These are phyloP conservation scores for Pythium folliculosum DNA, from an alignment of 352 stramenopile genomes.

Conservation along the genomic window DNA sequence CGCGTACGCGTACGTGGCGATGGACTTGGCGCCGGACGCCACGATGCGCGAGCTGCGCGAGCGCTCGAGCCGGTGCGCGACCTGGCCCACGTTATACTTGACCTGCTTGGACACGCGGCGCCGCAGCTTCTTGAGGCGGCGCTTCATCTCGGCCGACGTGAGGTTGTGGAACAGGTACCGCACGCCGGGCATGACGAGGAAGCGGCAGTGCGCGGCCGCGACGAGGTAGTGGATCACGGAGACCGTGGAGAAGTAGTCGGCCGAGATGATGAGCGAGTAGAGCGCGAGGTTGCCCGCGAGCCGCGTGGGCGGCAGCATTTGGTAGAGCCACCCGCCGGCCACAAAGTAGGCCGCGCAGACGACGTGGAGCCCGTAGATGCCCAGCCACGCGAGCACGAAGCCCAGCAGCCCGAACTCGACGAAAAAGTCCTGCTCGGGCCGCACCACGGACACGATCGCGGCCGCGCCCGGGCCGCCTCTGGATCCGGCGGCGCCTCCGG, in stretches of 20 bases:
- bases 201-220: background rate
- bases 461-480: background rate
- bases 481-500: no score
- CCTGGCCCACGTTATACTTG: background rate
- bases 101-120: background rate
- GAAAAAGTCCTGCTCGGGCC: background rate
- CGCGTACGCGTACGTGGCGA: background rate
- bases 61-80: background rate
- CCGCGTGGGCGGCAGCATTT: background rate
- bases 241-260: background rate
- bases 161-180: background rate
- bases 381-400: slow-evolving; percentile 4
- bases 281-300: background rate
- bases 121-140: background rate
- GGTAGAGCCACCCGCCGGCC: slow-evolving; percentile 4
- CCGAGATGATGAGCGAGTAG: slow-evolving; percentile 10
- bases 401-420: background rate
- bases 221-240: background rate
- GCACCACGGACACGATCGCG: background rate
- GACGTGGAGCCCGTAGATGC: slow-evolving; percentile 10
- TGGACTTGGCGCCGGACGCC: background rate
- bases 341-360: slow-evolving; percentile 6
- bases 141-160: background rate
- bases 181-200: background rate
- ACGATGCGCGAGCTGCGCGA: background rate